These are phyloP conservation scores for Colletotrichum echinochloae DNA, from an alignment of 2,329 filamentous ascomycete species.

Conservation along the genomic window DNA sequence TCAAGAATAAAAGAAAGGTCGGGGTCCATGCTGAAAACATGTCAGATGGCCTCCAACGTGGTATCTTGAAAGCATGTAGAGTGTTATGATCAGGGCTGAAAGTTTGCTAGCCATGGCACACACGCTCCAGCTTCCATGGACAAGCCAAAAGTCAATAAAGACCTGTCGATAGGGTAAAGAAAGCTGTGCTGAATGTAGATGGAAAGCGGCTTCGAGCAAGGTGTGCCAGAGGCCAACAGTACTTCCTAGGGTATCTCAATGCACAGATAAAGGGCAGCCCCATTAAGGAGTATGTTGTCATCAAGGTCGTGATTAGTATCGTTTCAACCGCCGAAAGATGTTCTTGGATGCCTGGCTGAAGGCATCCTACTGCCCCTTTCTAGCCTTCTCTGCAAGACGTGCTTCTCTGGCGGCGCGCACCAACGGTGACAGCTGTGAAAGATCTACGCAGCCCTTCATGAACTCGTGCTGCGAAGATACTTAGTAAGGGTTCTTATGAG, in stretches of 20 bases:
- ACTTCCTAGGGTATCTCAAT: slow-evolving; percentile 38
- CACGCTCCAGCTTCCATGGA: not conserved
- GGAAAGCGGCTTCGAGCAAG: slow-evolving; percentile 17
- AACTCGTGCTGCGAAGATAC: slow-evolving; percentile 74
- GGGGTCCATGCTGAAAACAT: slow-evolving; percentile 26
- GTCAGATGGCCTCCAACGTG: slow-evolving; percentile 30
- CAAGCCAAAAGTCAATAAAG: not conserved
- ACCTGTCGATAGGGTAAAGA: not conserved
- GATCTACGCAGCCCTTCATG: slow-evolving; percentile 80
- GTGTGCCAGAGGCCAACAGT: slow-evolving; percentile 32
- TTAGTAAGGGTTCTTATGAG: not conserved
- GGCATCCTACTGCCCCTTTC: slow-evolving; percentile 65
- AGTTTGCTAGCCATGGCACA: slow-evolving; percentile 27
- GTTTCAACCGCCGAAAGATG: slow-evolving; percentile 38
- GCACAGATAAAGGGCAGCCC: slow-evolving; percentile 33
- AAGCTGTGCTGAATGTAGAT: slow-evolving; percentile 7
- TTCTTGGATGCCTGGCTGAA: slow-evolving; percentile 27
- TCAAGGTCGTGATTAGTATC: slow-evolving; percentile 38
- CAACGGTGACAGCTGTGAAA: slow-evolving; percentile 84
- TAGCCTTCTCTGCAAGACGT: slow-evolving; percentile 85
- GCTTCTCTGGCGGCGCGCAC: slow-evolving; percentile 88
- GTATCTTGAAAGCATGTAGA: slow-evolving; percentile 41
- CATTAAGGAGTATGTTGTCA: slow-evolving; percentile 28
- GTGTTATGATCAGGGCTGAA: slow-evolving; percentile 35
- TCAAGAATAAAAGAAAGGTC: slow-evolving; percentile 35